Evolutionary conservation across 768 basidiomycete species (phyloP).

Genomic region (Pisolithus albus): DNA sequence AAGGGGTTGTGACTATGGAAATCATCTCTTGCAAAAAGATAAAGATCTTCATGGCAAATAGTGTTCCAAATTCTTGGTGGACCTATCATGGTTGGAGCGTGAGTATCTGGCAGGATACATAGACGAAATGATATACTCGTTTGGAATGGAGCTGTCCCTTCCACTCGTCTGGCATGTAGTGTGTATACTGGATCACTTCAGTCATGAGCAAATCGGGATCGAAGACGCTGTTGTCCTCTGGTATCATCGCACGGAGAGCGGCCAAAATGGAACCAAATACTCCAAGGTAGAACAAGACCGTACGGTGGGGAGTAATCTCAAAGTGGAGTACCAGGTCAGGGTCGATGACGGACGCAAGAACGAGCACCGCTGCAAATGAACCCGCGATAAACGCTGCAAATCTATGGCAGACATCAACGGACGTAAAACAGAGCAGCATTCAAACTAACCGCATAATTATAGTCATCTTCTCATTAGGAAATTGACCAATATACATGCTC

Average conservation of each 20-base stretch:
- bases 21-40: conserved; percentile 85
- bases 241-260: conserved; percentile 90
- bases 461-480: conserved; percentile 90
- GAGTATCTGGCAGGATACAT: conserved; percentile 3
- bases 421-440: neutral
- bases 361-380: conserved; percentile 92
- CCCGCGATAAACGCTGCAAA: conserved; percentile 96
- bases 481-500: conserved; percentile 95
- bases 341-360: conserved; percentile 87
- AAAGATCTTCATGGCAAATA: conserved; percentile 89
- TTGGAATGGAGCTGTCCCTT: conserved; percentile 83
- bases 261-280: conserved; percentile 86
- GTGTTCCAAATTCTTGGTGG: conserved; percentile 83
- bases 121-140: conserved; percentile 39
- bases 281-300: conserved; percentile 88
- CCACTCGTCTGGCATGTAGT: conserved; percentile 96
- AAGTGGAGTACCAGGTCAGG: conserved; percentile 91
- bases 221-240: conserved; percentile 88
- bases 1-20: conserved; percentile 90
- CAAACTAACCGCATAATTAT: conserved; percentile 75
- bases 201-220: conserved; percentile 91
- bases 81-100: conserved; percentile 41
- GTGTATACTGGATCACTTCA: conserved; percentile 89
- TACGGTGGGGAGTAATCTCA: conserved; percentile 89
- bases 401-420: conserved; percentile 32